Evolutionary conservation across 192 early-diverging fungal species (phyloP).

Genomic region (Entomortierella beljakovae): DNA sequence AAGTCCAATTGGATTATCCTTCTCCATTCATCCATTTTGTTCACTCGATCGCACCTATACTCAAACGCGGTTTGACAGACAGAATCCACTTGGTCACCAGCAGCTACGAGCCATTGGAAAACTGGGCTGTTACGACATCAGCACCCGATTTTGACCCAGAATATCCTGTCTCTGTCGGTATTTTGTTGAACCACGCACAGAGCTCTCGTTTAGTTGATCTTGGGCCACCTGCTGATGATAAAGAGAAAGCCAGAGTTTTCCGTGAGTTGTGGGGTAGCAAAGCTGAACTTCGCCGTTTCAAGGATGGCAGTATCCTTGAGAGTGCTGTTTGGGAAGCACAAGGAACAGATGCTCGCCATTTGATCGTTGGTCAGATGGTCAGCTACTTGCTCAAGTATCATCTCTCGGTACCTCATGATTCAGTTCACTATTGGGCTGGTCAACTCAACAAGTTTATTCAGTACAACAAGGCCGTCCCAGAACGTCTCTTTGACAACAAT

Average conservation of each 20-base stretch:
- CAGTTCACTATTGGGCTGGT: constrained; percentile 72
- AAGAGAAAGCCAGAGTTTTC: constrained; percentile 73
- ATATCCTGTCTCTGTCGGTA: constrained; percentile 68
- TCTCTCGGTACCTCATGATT: constrained; percentile 63
- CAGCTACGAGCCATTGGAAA: constrained; percentile 41
- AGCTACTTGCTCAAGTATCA: constrained; percentile 82
- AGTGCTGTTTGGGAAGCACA: constrained; percentile 85
- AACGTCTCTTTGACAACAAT: constrained; percentile 56
- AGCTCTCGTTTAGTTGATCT: constrained; percentile 83
- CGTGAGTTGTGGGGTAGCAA: constrained; percentile 89
- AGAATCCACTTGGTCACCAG: constrained; percentile 59
- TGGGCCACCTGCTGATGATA: constrained; percentile 87
- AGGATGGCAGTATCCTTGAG: constrained; percentile 91
- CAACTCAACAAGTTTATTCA: constrained; percentile 74
- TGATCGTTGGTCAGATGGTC: constrained; percentile 86
- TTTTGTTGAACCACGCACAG: constrained; percentile 77
- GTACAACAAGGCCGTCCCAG: constrained; percentile 58
- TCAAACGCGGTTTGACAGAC: constrained; percentile 63
- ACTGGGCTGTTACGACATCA: constrained; percentile 56
- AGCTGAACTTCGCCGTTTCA: constrained; percentile 92
- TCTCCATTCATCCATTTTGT: constrained; percentile 61
- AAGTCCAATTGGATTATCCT: constrained; percentile 56
- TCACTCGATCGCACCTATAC: constrained; percentile 54
- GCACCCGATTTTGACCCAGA: constrained; percentile 39
- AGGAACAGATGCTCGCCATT: constrained; percentile 70